These are phyloP conservation scores for Hypoxylon sp. DNA, from an alignment of 2,329 filamentous ascomycete species.

Conservation along the genomic window DNA sequence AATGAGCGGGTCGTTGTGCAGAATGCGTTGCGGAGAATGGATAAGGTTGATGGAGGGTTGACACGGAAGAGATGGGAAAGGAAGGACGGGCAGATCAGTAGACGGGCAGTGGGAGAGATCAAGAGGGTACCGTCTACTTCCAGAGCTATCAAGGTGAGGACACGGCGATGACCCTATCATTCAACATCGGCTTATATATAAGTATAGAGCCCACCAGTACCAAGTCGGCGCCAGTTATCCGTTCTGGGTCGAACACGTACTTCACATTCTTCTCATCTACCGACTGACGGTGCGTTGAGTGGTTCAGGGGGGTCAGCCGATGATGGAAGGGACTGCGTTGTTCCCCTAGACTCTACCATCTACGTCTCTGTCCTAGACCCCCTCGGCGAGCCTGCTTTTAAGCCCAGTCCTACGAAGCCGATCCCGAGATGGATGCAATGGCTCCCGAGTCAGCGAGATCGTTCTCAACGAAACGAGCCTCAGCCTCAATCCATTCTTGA, in stretches of 20 bases:
- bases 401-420: conserved; percentile 65
- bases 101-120: conserved; percentile 31
- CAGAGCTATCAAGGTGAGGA: conserved; percentile 33
- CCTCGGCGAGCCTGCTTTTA: conserved; percentile 63
- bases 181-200: conserved; percentile 11
- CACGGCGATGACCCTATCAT: not conserved
- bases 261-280: conserved; percentile 16
- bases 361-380: conserved; percentile 68
- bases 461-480: conserved; percentile 20
- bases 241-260: conserved; percentile 4
- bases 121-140: conserved; percentile 37
- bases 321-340: conserved; percentile 43
- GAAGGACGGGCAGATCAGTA: conserved; percentile 44
- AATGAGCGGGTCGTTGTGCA: conserved; percentile 56
- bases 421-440: conserved; percentile 65
- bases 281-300: conserved; percentile 36
- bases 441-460: conserved; percentile 43
- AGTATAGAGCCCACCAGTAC: conserved; percentile 16
- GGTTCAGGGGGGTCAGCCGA: conserved; percentile 30
- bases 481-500: conserved; percentile 50
- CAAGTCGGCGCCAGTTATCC: conserved; percentile 17
- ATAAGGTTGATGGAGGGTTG: conserved; percentile 63
- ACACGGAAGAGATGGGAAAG: conserved; percentile 62
- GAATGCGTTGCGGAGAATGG: conserved; percentile 62
- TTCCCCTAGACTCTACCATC: conserved; percentile 56